Base-by-base conservation (phyloP, 148 eudicot genomes). In the Beta vulgaris region DNA sequence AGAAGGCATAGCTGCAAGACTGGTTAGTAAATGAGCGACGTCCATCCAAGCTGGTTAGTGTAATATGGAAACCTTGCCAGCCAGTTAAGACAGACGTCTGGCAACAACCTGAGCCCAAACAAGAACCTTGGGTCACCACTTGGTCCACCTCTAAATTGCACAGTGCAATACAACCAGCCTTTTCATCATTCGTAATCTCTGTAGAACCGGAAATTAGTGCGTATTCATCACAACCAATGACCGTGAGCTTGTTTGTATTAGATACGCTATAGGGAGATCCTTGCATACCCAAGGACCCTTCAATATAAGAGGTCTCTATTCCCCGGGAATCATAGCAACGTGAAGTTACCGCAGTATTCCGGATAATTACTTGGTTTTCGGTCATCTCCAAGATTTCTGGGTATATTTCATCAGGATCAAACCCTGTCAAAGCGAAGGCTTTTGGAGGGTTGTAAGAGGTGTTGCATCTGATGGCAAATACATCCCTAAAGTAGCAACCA, bases 31-130 rank as follows among this genome's bases (percentile, higher is more conserved):
- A 72, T 55, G 48, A 11, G 6, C 57, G 57, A 25, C 57, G 57
- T 23, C n/a, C n/a, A 19, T 51, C 57, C 57, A 51, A 51, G 57
- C 57, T 51, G 25, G n/a, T 19, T 6, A 51, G 57, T 25, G 19
- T 68, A 68, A 73, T 26, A 0, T 3, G 1, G 37, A 79, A 73
- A 4, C 73, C 60, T 31, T 79, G 77, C 77, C 69, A 73, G 18
- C 82, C 82, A 73, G 0, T 18, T 46, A 72, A 72, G 39, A 79
- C 66, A 1, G 82, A 58, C 23, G 77, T 73, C 43, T 79, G 73
- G 44, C 77, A 73, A 46, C 82, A 79, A 43, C 77, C 77, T 59
- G 74, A 67, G 13, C 82, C 82, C 32, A 59, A 79, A 79, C 82
- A 79, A 57, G 73, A 73, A 16, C 77, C 77, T 4, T 19, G 7